Evolutionary conservation across 345 rosid species (phyloP).

Genomic region (Heritiera fomes): DNA sequence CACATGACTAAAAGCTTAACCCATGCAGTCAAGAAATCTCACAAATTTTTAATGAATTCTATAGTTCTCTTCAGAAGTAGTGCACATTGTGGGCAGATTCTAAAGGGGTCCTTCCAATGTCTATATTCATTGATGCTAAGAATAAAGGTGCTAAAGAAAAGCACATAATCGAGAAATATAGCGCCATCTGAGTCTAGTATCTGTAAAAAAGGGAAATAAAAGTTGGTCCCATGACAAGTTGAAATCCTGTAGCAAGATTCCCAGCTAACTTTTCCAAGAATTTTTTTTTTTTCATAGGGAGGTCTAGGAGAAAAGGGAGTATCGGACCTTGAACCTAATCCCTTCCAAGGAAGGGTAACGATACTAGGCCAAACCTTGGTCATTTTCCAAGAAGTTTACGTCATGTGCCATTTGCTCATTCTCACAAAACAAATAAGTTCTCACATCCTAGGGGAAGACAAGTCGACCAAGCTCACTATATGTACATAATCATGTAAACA

Average conservation of each 20-base stretch:
- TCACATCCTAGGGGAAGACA: not conserved
- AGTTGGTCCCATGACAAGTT: constrained; percentile 11
- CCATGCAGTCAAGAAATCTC: not conserved
- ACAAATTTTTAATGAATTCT: not conserved
- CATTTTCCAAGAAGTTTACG: constrained; percentile 2
- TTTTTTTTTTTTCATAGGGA: not conserved
- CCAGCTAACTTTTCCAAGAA: constrained; percentile 22
- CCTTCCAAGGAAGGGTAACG: no score
- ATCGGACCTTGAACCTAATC: no score
- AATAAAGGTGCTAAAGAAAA: constrained; percentile 15
- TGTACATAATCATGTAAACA: not conserved
- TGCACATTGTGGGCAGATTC: constrained; percentile 6
- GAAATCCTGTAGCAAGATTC: constrained; percentile 25
- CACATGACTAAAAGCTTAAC: not conserved
- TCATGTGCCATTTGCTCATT: constrained; percentile 18
- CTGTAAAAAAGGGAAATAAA: not conserved
- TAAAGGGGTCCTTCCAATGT: not conserved
- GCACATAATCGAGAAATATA: constrained; percentile 8
- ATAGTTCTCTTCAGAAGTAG: not conserved
- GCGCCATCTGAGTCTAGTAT: not conserved
- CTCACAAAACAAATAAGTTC: not conserved
- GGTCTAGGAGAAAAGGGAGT: no score
- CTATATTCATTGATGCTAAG: not conserved
- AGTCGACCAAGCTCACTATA: not conserved
- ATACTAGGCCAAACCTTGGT: no score